phyloP scores from a whole-genome alignment of 441 rosid species.

The Lepidium campestre region DNA sequence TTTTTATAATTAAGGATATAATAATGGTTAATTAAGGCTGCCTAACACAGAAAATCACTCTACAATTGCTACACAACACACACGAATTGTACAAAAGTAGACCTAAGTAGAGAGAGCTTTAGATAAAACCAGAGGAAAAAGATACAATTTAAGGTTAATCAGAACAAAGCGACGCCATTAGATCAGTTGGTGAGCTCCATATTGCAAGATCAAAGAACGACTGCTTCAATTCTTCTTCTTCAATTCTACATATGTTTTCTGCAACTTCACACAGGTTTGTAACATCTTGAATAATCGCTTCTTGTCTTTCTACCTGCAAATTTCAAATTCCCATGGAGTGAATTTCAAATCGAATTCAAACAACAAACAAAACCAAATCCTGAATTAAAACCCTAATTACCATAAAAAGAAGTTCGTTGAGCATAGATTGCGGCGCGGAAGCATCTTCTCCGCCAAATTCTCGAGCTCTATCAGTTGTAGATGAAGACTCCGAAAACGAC shows the following conservation, averaged over 20 bases:
- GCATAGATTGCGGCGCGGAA: conserved; percentile 19
- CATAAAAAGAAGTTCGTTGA: conserved; percentile 55
- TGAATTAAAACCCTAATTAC: conserved; percentile 49
- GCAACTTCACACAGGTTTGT: conserved; percentile 58
- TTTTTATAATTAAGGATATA: too few relatives aligned
- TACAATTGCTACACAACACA: background rate
- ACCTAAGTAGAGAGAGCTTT: background rate
- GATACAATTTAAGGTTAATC: conserved; percentile 9
- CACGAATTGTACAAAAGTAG: background rate
- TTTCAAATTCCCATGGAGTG: background rate
- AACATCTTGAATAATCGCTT: conserved; percentile 41
- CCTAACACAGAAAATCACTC: background rate
- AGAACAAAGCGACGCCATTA: conserved; percentile 62
- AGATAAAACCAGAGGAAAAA: background rate
- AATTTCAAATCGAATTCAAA: background rate
- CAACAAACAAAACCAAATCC: too few relatives aligned
- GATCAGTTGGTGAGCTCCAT: conserved; percentile 62
- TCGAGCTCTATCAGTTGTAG: background rate
- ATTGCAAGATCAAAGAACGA: conserved; percentile 47
- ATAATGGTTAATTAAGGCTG: background rate
- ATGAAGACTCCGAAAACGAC: conserved; percentile 3
- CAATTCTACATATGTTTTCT: conserved; percentile 48
- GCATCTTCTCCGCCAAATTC: conserved; percentile 11
- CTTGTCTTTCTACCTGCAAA: conserved; percentile 64
- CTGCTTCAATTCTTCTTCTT: conserved; percentile 39